Conservation (phyloP, 202 grass and related monocot species). For the Hordeum pubiflorum region DNA sequence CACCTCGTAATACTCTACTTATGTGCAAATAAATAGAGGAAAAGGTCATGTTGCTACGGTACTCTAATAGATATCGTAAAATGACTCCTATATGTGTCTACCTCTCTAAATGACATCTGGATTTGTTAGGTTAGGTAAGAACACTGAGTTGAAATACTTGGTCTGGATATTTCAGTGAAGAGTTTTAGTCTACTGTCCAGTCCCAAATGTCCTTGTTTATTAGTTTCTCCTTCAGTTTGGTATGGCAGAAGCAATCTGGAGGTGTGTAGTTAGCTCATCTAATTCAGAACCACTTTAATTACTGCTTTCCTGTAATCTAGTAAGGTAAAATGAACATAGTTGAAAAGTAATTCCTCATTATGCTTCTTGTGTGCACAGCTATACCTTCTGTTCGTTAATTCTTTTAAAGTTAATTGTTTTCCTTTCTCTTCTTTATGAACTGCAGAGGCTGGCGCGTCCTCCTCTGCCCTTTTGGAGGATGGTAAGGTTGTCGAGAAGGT, state of each 20-base stretch:
- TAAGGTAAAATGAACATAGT: slow-evolving; percentile 3
- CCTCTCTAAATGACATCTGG: background rate
- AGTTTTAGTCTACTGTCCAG: slow-evolving; percentile 3
- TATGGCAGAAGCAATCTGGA: slow-evolving; percentile 8
- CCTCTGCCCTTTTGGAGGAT: slow-evolving; percentile 43
- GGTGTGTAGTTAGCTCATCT: slow-evolving; percentile 1
- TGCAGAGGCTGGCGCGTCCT: slow-evolving; percentile 41
- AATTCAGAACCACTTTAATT: slow-evolving; percentile 9
- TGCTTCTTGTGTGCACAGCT: background rate
- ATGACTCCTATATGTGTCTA: background rate
- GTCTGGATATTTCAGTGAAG: slow-evolving; percentile 9
- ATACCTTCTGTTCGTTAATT: background rate
- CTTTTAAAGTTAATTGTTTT: background rate
- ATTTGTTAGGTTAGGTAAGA: background rate
- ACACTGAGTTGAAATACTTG: background rate
- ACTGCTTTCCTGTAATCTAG: background rate
- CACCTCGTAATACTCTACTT: background rate
- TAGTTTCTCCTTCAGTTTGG: background rate
- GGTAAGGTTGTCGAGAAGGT: slow-evolving; percentile 36
- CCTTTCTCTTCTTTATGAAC: background rate
- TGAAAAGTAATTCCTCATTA: background rate
- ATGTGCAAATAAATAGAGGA: background rate
- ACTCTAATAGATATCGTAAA: background rate
- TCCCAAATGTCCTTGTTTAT: background rate
- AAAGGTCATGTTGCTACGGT: background rate